These are phyloP conservation scores for Clarireedia homoeocarpa DNA, from an alignment of 2,329 filamentous ascomycete species.

Conservation along the genomic window DNA sequence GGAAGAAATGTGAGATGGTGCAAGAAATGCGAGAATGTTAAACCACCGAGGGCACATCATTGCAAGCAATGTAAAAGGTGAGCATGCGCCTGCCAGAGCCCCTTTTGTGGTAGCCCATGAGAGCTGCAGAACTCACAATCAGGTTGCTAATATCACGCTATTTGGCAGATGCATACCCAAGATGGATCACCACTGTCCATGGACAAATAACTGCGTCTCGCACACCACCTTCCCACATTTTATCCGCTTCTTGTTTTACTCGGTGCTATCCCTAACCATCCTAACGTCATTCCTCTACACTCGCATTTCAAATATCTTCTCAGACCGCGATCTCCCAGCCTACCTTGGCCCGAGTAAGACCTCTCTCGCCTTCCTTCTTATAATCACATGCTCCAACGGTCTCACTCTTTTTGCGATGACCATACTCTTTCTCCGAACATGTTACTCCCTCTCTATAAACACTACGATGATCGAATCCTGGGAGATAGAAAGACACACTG, in stretches of 20 bases:
- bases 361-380: constrained; percentile 53
- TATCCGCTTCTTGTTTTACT: constrained; percentile 66
- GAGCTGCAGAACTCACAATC: too few species aligned
- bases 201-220: constrained; percentile 78
- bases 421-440: constrained; percentile 56
- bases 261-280: constrained; percentile 51
- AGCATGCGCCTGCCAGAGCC: not conserved
- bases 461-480: constrained; percentile 76
- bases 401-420: constrained; percentile 53
- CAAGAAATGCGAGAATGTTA: constrained; percentile 64
- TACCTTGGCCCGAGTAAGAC: constrained; percentile 62
- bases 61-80: constrained; percentile 65
- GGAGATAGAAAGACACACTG: constrained; percentile 59
- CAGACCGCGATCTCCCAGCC: constrained; percentile 56
- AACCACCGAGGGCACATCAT: constrained; percentile 74
- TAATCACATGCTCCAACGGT: constrained; percentile 50
- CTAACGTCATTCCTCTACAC: constrained; percentile 53
- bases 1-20: constrained; percentile 51
- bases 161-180: constrained; percentile 55
- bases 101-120: not conserved
- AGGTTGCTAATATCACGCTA: constrained; percentile 1
- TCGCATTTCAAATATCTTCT: constrained; percentile 54
- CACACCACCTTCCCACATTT: constrained; percentile 78
- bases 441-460: constrained; percentile 57
- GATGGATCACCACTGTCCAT: constrained; percentile 85